Evolutionary conservation across 225 moss, liverwort and hornwort genomes (phyloP).

Genomic region (Neckera pumila): DNA sequence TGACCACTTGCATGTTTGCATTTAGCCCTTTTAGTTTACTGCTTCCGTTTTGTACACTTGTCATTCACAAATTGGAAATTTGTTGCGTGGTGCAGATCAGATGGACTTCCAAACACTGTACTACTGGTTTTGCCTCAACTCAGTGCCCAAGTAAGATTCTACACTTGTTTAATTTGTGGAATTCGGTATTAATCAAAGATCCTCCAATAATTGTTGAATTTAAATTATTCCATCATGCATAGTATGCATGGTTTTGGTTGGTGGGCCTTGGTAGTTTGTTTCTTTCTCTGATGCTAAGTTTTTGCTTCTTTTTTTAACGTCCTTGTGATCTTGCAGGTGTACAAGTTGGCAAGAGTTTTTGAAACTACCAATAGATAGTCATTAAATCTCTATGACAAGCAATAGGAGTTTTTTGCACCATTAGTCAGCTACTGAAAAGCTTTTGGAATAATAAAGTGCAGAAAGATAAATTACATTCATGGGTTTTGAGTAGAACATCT

Average conservation of each 20-base stretch:
- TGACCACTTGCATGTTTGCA: background rate
- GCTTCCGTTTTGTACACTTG: background rate
- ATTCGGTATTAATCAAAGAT: background rate
- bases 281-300: background rate
- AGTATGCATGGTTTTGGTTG: background rate
- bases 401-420: background rate
- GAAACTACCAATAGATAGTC: conserved; percentile 25
- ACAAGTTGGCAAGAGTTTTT: conserved; percentile 65
- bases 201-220: background rate
- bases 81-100: conserved; percentile 37
- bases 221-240: background rate
- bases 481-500: background rate
- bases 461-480: background rate
- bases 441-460: background rate
- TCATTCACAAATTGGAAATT: background rate
- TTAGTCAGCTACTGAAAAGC: background rate
- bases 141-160: conserved; percentile 60
- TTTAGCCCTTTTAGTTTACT: background rate
- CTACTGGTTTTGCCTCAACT: conserved; percentile 55
- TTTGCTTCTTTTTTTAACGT: background rate
- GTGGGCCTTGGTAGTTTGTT: background rate
- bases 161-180: background rate
- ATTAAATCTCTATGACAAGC: background rate
- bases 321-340: conserved; percentile 44
- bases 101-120: conserved; percentile 43